Percentiles rank a stretch among this genome's conserved stretches.
These are phyloP conservation scores for Rhodotorula babjevae DNA, from an alignment of 768 basidiomycete species.

Conservation along the genomic window DNA sequence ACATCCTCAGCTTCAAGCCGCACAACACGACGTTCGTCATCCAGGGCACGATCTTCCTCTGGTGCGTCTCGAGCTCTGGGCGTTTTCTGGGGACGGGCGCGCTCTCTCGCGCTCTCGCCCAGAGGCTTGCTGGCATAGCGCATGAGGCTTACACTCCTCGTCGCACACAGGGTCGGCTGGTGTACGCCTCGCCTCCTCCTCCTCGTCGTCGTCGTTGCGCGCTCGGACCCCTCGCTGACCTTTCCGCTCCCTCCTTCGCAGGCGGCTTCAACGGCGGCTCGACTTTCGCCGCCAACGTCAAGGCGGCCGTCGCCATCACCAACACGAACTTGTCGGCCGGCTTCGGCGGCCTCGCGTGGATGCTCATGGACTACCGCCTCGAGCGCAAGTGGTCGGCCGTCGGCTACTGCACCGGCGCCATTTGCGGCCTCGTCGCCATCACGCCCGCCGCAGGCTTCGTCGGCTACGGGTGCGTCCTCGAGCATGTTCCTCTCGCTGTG, in stretches of 20 bases:
- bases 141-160: too few relatives aligned
- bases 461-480: conserved; percentile 45
- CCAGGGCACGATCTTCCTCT: conserved; percentile 86
- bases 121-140: too few relatives aligned
- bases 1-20: conserved; percentile 82
- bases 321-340: conserved; percentile 88
- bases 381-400: conserved; percentile 90
- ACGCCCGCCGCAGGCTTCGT: conserved; percentile 52
- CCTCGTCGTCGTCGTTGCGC: not conserved
- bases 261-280: conserved; percentile 81
- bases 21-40: conserved; percentile 90
- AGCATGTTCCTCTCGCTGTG: not conserved
- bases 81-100: too few relatives aligned
- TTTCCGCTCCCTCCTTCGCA: conserved; percentile 5
- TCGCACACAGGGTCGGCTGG: not conserved
- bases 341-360: conserved; percentile 85
- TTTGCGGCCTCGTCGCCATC: conserved; percentile 82
- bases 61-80: conserved; percentile 51
- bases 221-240: not conserved
- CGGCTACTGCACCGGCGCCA: conserved; percentile 92
- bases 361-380: conserved; percentile 83
- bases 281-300: conserved; percentile 79
- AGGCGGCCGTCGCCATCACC: conserved; percentile 81
- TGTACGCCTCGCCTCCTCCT: not conserved
- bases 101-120: not conserved